phyloP scores from a whole-genome alignment of 768 basidiomycete species.

The Mycena pura region DNA sequence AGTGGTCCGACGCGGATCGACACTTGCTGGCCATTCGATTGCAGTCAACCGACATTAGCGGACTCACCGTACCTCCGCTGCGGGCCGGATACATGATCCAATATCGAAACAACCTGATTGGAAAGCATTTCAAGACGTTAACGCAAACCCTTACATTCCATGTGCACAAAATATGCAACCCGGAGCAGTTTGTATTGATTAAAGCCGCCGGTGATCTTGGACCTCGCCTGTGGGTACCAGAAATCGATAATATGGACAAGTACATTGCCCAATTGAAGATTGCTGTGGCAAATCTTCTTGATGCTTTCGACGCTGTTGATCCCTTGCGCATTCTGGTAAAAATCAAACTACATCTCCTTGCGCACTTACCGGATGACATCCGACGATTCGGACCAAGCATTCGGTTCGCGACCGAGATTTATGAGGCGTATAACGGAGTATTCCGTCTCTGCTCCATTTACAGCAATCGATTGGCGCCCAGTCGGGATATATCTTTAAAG shows the following conservation, averaged over 20 bases:
- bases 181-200: slow-evolving; percentile 29
- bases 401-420: no score
- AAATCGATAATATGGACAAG: slow-evolving; percentile 34
- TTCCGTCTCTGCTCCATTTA: no score
- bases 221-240: slow-evolving; percentile 40
- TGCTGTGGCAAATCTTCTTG: no score
- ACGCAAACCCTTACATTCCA: slow-evolving; percentile 39
- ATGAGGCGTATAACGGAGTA: no score
- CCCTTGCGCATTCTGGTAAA: no score
- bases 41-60: slow-evolving; percentile 30
- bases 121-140: slow-evolving; percentile 43
- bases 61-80: slow-evolving; percentile 25
- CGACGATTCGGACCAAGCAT: no score
- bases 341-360: no score
- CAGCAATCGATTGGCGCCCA: no score
- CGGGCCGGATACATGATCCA: slow-evolving; percentile 40
- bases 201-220: slow-evolving; percentile 31
- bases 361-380: no score
- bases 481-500: no score
- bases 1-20: slow-evolving; percentile 23
- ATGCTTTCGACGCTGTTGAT: no score
- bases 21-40: slow-evolving; percentile 33
- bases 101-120: slow-evolving; percentile 41
- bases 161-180: slow-evolving; percentile 33
- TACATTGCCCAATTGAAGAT: no score